Conservation (phyloP, 768 basidiomycete genomes). For the Lentinula sp. region DNA sequence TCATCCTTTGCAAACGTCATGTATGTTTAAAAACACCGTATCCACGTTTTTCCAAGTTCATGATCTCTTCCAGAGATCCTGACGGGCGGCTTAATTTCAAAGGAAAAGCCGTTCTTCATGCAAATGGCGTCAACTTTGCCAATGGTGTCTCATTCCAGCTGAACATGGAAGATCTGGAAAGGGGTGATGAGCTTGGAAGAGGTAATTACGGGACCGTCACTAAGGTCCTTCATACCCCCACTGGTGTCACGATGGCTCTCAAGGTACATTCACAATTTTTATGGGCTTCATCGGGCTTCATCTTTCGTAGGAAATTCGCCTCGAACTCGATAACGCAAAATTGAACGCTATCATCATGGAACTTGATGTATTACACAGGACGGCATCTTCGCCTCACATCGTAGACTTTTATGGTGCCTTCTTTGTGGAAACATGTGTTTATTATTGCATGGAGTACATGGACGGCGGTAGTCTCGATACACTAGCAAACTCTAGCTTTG, state of each 20-base stretch:
- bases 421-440: conserved; percentile 99
- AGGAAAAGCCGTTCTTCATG: conserved; percentile 89
- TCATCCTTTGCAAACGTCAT: conserved; percentile 91
- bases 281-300: not conserved
- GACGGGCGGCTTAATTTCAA: conserved; percentile 93
- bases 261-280: conserved; percentile 56
- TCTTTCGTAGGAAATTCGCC: conserved; percentile 79
- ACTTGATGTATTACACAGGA: conserved; percentile 91
- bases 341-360: conserved; percentile 98
- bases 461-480: conserved; percentile 96
- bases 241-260: conserved; percentile 97
- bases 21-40: conserved; percentile 40
- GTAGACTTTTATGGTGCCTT: conserved; percentile 99
- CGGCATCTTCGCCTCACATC: conserved; percentile 74
- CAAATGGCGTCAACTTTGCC: conserved; percentile 79
- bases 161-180: conserved; percentile 89
- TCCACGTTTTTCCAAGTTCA: conserved; percentile 6
- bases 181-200: conserved; percentile 90
- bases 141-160: conserved; percentile 88
- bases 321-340: conserved; percentile 91
- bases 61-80: conserved; percentile 61
- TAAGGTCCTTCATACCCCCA: conserved; percentile 90
- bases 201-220: conserved; percentile 98
- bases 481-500: conserved; percentile 35
- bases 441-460: conserved; percentile 99